phyloP scores from a whole-genome alignment of 345 rosid species.

The Clarkia xantiana region DNA sequence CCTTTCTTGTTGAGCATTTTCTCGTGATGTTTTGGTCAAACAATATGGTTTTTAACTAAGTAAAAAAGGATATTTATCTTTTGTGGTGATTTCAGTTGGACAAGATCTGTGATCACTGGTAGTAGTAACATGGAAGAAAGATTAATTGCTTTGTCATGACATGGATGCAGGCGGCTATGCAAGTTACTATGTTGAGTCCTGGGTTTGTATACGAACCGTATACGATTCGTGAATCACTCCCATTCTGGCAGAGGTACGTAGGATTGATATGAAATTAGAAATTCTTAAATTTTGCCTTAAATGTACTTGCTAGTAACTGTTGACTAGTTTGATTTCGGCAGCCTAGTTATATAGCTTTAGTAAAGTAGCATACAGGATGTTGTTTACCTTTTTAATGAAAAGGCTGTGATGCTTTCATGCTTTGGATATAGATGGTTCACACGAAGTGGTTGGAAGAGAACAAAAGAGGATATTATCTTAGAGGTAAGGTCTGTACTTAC shows the following conservation, averaged over 20 bases:
- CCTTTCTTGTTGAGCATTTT: too few relatives aligned
- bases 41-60: too few relatives aligned
- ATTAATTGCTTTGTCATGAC: background rate
- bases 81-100: too few relatives aligned
- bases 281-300: too few relatives aligned
- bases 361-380: background rate
- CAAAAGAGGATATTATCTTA: conserved; percentile 60
- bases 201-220: conserved; percentile 87
- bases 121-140: too few relatives aligned
- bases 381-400: conserved; percentile 5
- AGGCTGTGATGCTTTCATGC: conserved; percentile 4
- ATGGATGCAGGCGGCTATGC: conserved; percentile 50
- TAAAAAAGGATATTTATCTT: too few relatives aligned
- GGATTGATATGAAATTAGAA: too few relatives aligned
- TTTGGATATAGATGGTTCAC: conserved; percentile 61
- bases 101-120: too few relatives aligned
- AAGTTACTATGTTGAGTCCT: conserved; percentile 65
- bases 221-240: conserved; percentile 42
- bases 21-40: too few relatives aligned
- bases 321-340: too few relatives aligned
- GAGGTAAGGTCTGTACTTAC: conserved; percentile 32
- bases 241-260: conserved; percentile 66
- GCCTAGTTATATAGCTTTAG: too few relatives aligned
- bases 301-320: too few relatives aligned
- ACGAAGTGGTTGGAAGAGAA: conserved; percentile 76